These are phyloP conservation scores for Vitis hybrid DNA, from an alignment of 177 flowering plant species.

Conservation along the genomic window DNA sequence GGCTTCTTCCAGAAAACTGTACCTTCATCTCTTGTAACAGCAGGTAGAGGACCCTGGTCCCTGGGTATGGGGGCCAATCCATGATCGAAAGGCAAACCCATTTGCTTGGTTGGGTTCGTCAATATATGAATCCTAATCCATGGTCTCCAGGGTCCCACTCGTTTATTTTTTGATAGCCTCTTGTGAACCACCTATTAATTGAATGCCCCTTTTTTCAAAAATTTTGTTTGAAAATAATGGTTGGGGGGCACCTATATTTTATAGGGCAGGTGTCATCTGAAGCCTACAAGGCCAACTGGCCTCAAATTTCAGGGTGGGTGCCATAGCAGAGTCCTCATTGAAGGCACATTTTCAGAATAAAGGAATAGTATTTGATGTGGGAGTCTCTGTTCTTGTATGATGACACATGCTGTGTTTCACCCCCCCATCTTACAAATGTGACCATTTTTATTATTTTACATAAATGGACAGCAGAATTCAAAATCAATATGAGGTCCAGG, in stretches of 20 bases:
- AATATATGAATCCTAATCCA: background rate
- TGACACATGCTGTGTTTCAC: conserved; percentile 17
- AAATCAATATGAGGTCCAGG: background rate
- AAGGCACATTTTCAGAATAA: background rate
- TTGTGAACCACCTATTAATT: background rate
- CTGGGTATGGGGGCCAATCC: conserved; percentile 4
- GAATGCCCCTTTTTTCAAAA: too few relatives aligned
- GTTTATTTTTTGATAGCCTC: background rate
- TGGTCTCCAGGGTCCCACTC: background rate
- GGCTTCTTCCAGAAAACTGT: conserved; percentile 13
- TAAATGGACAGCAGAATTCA: background rate
- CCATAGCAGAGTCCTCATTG: background rate
- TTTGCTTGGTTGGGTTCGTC: conserved; percentile 13
- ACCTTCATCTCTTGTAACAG: conserved; percentile 4
- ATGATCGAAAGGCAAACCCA: background rate
- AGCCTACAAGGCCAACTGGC: background rate
- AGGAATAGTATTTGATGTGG: conserved; percentile 8
- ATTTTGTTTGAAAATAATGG: background rate
- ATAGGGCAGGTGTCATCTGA: too few relatives aligned
- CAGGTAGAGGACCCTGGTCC: conserved; percentile 16
- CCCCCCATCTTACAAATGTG: background rate
- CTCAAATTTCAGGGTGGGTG: background rate
- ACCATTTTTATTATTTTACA: background rate
- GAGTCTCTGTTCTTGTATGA: background rate
- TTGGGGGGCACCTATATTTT: too few relatives aligned